phyloP scores from a whole-genome alignment of 2,329 filamentous ascomycete genomes.

The Colletotrichum tanaceti region DNA sequence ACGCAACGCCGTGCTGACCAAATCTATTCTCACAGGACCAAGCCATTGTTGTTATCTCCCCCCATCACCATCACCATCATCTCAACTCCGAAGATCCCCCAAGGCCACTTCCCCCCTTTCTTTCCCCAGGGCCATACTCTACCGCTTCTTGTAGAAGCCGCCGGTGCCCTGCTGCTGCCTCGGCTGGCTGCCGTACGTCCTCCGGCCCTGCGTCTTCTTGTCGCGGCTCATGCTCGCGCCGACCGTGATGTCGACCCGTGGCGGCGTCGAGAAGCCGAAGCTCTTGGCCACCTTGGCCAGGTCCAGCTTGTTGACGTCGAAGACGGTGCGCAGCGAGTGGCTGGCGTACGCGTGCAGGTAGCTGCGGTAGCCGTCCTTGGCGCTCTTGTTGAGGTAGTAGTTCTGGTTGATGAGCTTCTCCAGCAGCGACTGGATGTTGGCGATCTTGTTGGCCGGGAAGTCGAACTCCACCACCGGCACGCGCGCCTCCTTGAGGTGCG shows the following conservation, averaged over 20 bases:
- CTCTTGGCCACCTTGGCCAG: slow-evolving; percentile 85
- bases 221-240: slow-evolving; percentile 82
- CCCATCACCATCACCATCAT: neutral
- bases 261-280: slow-evolving; percentile 83
- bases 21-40: slow-evolving; percentile 18
- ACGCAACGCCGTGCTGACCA: slow-evolving; percentile 34
- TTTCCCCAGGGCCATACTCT: neutral
- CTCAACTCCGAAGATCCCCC: neutral
- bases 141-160: slow-evolving; percentile 50
- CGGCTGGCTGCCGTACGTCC: slow-evolving; percentile 84
- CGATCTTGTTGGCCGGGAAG: slow-evolving; percentile 90
- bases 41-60: neutral
- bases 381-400: slow-evolving; percentile 94
- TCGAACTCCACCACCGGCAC: slow-evolving; percentile 97
- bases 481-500: slow-evolving; percentile 88
- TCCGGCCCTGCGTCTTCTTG: slow-evolving; percentile 72
- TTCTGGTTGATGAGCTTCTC: slow-evolving; percentile 95
- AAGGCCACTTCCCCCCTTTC: neutral
- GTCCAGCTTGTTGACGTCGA: slow-evolving; percentile 87
- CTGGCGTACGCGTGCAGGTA: slow-evolving; percentile 96
- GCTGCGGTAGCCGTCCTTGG: slow-evolving; percentile 82
- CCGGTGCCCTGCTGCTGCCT: slow-evolving; percentile 58
- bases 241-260: slow-evolving; percentile 84
- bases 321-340: slow-evolving; percentile 68
- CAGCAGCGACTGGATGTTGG: slow-evolving; percentile 89